These are phyloP conservation scores for Nephromyces sp. DNA, from an alignment of 169 alveolate genomes.

Conservation along the genomic window DNA sequence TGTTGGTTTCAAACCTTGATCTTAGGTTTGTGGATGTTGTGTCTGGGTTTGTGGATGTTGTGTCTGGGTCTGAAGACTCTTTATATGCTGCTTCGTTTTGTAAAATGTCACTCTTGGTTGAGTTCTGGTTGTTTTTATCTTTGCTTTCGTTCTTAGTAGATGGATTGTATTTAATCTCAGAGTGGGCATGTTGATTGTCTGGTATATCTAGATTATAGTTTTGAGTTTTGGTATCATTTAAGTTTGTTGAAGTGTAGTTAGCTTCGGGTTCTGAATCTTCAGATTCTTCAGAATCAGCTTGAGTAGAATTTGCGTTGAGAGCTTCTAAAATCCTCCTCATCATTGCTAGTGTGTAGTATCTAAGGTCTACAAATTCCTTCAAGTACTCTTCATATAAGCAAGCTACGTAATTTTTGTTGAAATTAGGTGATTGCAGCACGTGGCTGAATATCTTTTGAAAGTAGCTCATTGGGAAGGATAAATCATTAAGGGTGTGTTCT, in stretches of 20 bases:
- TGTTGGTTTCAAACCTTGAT: no score
- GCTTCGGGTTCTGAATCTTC: neutral
- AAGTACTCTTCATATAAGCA: neutral
- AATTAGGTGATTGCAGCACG: neutral
- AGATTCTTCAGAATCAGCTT: neutral
- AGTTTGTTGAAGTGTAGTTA: neutral
- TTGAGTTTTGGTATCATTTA: neutral
- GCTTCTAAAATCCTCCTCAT: slow-evolving; percentile 7
- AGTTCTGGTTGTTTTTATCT: no score
- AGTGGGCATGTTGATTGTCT: neutral
- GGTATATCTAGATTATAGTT: neutral
- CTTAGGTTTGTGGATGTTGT: no score
- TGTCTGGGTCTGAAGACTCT: no score
- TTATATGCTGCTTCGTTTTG: no score
- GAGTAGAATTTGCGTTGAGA: neutral
- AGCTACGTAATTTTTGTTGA: neutral
- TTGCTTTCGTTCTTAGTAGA: no score
- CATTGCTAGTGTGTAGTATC: slow-evolving; percentile 15
- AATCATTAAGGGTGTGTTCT: neutral
- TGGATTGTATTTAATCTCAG: no score
- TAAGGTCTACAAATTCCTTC: neutral
- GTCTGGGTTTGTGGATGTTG: no score
- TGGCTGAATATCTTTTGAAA: slow-evolving; percentile 1
- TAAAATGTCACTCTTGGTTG: no score
- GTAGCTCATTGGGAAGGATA: slow-evolving; percentile 9